phyloP scores from a whole-genome alignment of 257 asterid genomes.

The Fraxinus americana region DNA sequence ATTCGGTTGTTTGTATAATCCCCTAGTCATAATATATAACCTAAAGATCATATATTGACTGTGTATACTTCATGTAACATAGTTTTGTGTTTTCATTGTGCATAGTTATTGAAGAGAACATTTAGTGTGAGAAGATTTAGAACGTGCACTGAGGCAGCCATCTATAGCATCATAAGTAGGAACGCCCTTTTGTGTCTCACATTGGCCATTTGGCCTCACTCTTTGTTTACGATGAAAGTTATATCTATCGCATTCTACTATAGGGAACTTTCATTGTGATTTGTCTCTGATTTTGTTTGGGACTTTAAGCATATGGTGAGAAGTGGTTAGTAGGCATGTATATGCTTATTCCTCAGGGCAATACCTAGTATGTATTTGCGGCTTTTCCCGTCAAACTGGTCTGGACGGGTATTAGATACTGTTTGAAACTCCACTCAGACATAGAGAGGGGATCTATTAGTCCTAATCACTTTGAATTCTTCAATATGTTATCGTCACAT shows the following conservation, averaged over 20 bases:
- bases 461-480: too few species aligned
- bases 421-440: too few species aligned
- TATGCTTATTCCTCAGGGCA: too few species aligned
- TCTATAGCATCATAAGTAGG: background rate
- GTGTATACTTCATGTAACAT: background rate
- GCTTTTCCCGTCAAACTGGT: too few species aligned
- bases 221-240: background rate
- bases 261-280: background rate
- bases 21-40: background rate
- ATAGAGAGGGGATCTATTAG: too few species aligned
- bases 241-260: background rate
- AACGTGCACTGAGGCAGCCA: background rate
- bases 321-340: too few species aligned
- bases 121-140: too few species aligned
- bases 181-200: background rate
- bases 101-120: background rate
- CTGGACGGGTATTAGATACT: too few species aligned
- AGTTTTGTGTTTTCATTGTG: background rate
- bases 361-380: too few species aligned
- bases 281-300: background rate
- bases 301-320: background rate
- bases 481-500: too few species aligned
- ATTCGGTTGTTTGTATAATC: background rate
- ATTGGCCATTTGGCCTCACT: too few species aligned
- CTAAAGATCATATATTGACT: background rate